Evolutionary conservation across 2,329 filamentous ascomycete species (phyloP).

Genomic region (Botrytis pseudocinerea): DNA sequence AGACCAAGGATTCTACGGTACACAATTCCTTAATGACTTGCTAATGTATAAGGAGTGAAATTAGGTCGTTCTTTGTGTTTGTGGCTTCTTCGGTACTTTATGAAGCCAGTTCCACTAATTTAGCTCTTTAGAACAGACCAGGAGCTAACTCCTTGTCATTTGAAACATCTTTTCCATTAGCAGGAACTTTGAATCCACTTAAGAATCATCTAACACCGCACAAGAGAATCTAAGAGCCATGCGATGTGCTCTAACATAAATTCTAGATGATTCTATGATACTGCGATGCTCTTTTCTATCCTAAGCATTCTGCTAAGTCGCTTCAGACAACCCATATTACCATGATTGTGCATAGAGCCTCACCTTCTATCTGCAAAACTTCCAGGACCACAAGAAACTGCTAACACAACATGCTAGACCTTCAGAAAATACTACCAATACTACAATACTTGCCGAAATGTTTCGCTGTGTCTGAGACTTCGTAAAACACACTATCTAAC

Average conservation of each 20-base stretch:
- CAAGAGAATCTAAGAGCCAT: background rate
- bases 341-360: accelerated
- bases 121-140: background rate
- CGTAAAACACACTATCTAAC: accelerated
- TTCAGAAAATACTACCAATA: background rate
- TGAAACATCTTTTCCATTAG: background rate
- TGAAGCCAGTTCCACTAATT: accelerated
- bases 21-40: background rate
- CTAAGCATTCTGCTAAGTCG: accelerated
- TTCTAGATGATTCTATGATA: background rate
- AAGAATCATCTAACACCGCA: accelerated
- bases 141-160: background rate
- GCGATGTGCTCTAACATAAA: background rate
- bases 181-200: accelerated
- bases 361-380: background rate
- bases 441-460: background rate
- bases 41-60: background rate
- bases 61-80: background rate
- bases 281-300: background rate
- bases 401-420: background rate
- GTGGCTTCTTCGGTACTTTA: background rate
- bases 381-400: background rate
- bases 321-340: too few species aligned
- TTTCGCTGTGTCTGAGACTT: background rate
- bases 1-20: background rate